Percentiles rank a stretch among this genome's conserved stretches.
These are phyloP conservation scores for Pseudisothecium myosuroides DNA, from an alignment of 225 moss, liverwort and hornwort species.

Conservation along the genomic window DNA sequence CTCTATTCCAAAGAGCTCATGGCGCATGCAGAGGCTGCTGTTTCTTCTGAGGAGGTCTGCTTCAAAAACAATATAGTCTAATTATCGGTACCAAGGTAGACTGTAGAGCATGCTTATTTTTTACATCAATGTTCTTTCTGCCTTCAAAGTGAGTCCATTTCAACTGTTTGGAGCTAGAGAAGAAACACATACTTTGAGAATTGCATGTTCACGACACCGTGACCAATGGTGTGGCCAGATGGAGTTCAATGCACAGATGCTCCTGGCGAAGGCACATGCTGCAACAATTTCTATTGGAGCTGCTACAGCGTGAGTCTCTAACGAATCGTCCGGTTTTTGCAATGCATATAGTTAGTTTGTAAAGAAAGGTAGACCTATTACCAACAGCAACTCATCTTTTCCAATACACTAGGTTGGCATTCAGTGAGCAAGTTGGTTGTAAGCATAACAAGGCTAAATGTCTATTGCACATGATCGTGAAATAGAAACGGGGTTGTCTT, in stretches of 20 bases:
- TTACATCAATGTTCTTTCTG: not conserved
- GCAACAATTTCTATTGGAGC: slow-evolving; percentile 73
- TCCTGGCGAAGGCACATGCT: slow-evolving; percentile 72
- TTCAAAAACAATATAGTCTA: slow-evolving; percentile 28
- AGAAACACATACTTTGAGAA: not conserved
- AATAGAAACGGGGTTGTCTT: not conserved
- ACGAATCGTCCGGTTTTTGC: not conserved
- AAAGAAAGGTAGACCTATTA: not conserved
- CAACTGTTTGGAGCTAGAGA: not conserved
- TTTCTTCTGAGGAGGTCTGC: slow-evolving; percentile 80
- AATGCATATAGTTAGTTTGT: not conserved
- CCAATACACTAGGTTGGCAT: not conserved
- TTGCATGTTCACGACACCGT: not conserved
- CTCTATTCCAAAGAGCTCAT: slow-evolving; percentile 82
- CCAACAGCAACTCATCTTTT: not conserved
- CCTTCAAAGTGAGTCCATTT: not conserved
- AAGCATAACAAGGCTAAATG: not conserved
- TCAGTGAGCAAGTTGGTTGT: not conserved
- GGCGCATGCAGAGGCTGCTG: slow-evolving; percentile 76
- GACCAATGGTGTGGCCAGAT: slow-evolving; percentile 29
- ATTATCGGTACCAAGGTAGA: slow-evolving; percentile 29
- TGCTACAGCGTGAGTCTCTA: slow-evolving; percentile 75
- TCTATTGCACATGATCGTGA: not conserved
- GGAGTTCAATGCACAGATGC: slow-evolving; percentile 48
- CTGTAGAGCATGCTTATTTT: not conserved